Conservation (phyloP, 2,329 filamentous ascomycete genomes). For the Myriosclerotinia scirpicola region DNA sequence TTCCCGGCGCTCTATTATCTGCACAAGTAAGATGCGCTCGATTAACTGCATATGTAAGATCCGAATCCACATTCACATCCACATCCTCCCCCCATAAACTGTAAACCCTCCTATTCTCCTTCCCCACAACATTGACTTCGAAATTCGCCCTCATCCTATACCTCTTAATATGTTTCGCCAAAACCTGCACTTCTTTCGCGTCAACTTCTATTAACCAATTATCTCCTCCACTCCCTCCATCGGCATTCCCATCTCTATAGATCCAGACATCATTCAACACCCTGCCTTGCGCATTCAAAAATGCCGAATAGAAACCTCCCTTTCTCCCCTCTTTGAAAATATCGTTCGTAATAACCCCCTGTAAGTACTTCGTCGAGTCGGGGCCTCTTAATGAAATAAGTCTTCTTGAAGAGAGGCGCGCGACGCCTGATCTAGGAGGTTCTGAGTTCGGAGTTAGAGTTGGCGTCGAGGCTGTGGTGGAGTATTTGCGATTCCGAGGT, state of each 20-base stretch:
- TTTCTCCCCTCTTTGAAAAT: slow-evolving; percentile 46
- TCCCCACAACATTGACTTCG: slow-evolving; percentile 62
- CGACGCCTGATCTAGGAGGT: slow-evolving; percentile 50
- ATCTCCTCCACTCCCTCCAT: slow-evolving; percentile 5
- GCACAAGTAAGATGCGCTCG: too few relatives aligned
- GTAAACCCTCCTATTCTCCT: slow-evolving; percentile 68
- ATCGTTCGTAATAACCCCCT: slow-evolving; percentile 81
- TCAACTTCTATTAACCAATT: slow-evolving; percentile 68
- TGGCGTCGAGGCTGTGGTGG: too few relatives aligned
- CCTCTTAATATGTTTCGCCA: slow-evolving; percentile 74
- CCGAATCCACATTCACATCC: slow-evolving; percentile 19
- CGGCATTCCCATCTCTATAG: slow-evolving; percentile 54
- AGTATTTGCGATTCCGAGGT: slow-evolving; percentile 4
- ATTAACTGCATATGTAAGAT: too few relatives aligned
- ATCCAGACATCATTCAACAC: slow-evolving; percentile 89
- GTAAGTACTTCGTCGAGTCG: slow-evolving; percentile 81
- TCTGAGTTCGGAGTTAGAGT: slow-evolving; percentile 19
- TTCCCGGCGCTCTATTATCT: slow-evolving; percentile 55
- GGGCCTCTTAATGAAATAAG: slow-evolving; percentile 77
- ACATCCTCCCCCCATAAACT: slow-evolving; percentile 58
- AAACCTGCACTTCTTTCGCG: slow-evolving; percentile 57
- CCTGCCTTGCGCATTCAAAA: slow-evolving; percentile 81
- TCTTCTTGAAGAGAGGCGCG: slow-evolving; percentile 68
- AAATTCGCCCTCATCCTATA: slow-evolving; percentile 87
- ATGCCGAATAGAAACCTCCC: slow-evolving; percentile 73